Conservation (phyloP, 2,329 filamentous ascomycete species). For the Ophiostoma australiae region DNA sequence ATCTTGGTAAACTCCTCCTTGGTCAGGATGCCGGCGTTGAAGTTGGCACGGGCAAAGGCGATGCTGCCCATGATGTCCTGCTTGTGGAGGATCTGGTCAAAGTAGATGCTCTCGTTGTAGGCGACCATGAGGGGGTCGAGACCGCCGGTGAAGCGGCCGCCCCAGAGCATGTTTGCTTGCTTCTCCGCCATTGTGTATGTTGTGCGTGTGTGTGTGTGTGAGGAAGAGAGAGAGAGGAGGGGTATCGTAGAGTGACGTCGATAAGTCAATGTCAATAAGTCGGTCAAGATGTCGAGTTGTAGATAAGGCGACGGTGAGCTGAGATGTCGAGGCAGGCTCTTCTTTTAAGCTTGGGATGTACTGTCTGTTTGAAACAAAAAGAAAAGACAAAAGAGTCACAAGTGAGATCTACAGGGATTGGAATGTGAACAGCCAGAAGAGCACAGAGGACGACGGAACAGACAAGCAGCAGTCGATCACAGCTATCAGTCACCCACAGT, state of each 20-base stretch:
- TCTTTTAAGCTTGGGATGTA: not conserved
- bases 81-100: slow-evolving; percentile 71
- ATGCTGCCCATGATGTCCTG: slow-evolving; percentile 77
- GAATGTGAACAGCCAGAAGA: not conserved
- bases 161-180: slow-evolving; percentile 40
- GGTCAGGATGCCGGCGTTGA: slow-evolving; percentile 68
- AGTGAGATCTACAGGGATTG: not conserved
- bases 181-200: slow-evolving; percentile 33
- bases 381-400: not conserved
- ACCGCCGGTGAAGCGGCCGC: slow-evolving; percentile 57
- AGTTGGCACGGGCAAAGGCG: slow-evolving; percentile 76
- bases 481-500: slow-evolving; percentile 4
- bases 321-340: not conserved
- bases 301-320: not conserved
- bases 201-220: not conserved
- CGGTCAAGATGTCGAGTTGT: not conserved
- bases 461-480: not conserved
- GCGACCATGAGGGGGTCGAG: slow-evolving; percentile 81
- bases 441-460: not conserved
- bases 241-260: not conserved
- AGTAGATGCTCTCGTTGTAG: slow-evolving; percentile 78
- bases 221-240: not conserved
- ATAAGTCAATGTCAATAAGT: not conserved
- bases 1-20: slow-evolving; percentile 68
- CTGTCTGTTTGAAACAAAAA: too few species aligned